Evolutionary conservation across 345 rosid species (phyloP).

Genomic region (Hypericum perforatum): DNA sequence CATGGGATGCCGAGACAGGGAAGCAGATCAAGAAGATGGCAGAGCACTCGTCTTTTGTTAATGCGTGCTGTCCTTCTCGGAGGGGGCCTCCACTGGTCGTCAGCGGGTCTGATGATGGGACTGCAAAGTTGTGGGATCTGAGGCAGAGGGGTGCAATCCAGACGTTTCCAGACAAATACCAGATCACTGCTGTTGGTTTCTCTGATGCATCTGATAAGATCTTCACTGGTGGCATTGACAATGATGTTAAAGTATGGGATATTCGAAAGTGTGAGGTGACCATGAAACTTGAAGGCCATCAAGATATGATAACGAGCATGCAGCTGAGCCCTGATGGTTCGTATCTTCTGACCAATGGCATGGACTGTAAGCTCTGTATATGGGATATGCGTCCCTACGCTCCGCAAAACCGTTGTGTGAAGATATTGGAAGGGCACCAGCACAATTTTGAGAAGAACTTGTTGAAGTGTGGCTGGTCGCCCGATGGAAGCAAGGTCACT

Average conservation of each 20-base stretch:
- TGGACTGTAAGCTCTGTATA: conserved; percentile 89
- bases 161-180: conserved; percentile 94
- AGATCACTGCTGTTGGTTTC: conserved; percentile 86
- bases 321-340: conserved; percentile 94
- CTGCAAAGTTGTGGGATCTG: conserved; percentile 98
- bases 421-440: conserved; percentile 86
- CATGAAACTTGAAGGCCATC: conserved; percentile 92
- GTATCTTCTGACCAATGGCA: conserved; percentile 84
- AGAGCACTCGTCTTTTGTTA: conserved; percentile 84
- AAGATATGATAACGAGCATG: conserved; percentile 91
- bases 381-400: conserved; percentile 99
- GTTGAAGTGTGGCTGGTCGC: conserved; percentile 85
- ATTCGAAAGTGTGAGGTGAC: conserved; percentile 78
- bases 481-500: conserved; percentile 93
- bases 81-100: conserved; percentile 89
- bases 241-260: conserved; percentile 87
- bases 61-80: conserved; percentile 83
- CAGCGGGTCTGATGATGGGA: conserved; percentile 96
- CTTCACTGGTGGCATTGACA: conserved; percentile 85
- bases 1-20: conserved; percentile 91
- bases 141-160: conserved; percentile 98
- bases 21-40: conserved; percentile 98
- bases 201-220: conserved; percentile 95
- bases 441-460: conserved; percentile 95
- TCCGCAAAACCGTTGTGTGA: conserved; percentile 91